Percentiles rank a stretch among this genome's conserved stretches.
These are phyloP conservation scores for Lecanicillium sp. DNA, from an alignment of 2,329 filamentous ascomycete genomes.

Conservation along the genomic window DNA sequence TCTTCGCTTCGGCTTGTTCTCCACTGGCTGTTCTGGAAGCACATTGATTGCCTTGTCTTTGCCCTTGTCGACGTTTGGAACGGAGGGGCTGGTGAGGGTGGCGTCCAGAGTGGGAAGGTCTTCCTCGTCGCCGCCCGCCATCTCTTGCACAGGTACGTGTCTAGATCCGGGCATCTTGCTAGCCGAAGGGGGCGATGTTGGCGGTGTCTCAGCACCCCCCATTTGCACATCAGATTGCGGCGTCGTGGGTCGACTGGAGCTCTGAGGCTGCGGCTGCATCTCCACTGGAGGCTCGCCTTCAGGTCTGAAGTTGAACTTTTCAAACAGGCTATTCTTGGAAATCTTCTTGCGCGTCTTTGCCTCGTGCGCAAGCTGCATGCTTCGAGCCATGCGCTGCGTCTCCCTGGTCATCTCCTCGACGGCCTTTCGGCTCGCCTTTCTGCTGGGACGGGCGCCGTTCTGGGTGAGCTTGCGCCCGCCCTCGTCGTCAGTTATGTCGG, in stretches of 20 bases:
- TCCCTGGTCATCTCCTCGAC: conserved; percentile 92
- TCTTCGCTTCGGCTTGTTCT: conserved; percentile 33
- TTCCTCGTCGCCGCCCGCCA: conserved; percentile 18
- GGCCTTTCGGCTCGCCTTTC: conserved; percentile 91
- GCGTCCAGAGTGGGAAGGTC: conserved; percentile 31
- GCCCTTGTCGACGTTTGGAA: conserved; percentile 40
- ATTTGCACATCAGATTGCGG: conserved; percentile 47
- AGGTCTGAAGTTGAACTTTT: conserved; percentile 69
- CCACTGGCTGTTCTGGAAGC: conserved; percentile 9
- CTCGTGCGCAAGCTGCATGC: conserved; percentile 85
- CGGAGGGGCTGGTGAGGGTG: conserved; percentile 21
- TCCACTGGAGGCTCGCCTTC: conserved; percentile 22
- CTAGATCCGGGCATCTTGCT: conserved; percentile 20
- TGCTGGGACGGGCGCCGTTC: conserved; percentile 52
- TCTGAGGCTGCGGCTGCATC: conserved; percentile 29
- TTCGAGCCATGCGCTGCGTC: conserved; percentile 83
- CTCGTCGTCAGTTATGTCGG: conserved; percentile 54
- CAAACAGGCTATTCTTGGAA: conserved; percentile 72
- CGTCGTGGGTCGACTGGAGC: conserved; percentile 48
- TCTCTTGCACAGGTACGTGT: conserved; percentile 5
- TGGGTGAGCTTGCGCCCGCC: conserved; percentile 62
- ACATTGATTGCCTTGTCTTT: conserved; percentile 46
- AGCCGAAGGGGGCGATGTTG: conserved; percentile 55
- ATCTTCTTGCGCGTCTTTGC: conserved; percentile 89
- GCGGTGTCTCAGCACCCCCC: conserved; percentile 54